A percentile compares a stretch with the other conserved stretches of the same genome.
Evolutionary conservation across 1,284 basidiomycete species (phyloP).

Genomic region (Ustilago hordei): DNA sequence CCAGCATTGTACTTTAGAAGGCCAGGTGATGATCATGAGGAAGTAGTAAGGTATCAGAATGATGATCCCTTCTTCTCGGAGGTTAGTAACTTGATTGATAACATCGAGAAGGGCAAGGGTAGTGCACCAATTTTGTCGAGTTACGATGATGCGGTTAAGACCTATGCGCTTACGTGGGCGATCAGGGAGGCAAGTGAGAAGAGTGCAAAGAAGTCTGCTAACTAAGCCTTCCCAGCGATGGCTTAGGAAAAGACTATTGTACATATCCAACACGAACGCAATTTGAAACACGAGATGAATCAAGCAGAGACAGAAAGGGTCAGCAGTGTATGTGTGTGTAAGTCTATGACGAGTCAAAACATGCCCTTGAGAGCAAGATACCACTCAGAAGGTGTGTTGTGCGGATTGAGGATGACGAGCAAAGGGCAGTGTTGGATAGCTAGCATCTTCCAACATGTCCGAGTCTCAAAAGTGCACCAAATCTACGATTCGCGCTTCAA

Average conservation of each 20-base stretch:
- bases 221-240: not conserved
- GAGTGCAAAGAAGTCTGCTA: constrained; percentile 50
- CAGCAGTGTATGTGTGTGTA: no score
- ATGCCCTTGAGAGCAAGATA: no score
- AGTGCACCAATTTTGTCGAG: constrained; percentile 59
- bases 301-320: not conserved
- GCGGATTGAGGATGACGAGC: no score
- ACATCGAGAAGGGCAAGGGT: constrained; percentile 63
- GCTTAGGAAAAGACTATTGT: not conserved
- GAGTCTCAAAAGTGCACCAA: no score
- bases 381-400: no score
- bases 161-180: constrained; percentile 68
- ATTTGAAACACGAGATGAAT: not conserved
- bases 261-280: not conserved
- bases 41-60: constrained; percentile 67
- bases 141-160: constrained; percentile 68
- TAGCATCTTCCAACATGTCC: no score
- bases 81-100: constrained; percentile 66
- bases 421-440: no score
- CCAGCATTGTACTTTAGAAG: constrained; percentile 68
- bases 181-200: constrained; percentile 65
- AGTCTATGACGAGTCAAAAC: no score
- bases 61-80: constrained; percentile 70
- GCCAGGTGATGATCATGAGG: constrained; percentile 69
- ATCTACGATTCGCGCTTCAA: not conserved